These are phyloP conservation scores for Henckelia pumila DNA, from an alignment of 257 asterid genomes.

Conservation along the genomic window DNA sequence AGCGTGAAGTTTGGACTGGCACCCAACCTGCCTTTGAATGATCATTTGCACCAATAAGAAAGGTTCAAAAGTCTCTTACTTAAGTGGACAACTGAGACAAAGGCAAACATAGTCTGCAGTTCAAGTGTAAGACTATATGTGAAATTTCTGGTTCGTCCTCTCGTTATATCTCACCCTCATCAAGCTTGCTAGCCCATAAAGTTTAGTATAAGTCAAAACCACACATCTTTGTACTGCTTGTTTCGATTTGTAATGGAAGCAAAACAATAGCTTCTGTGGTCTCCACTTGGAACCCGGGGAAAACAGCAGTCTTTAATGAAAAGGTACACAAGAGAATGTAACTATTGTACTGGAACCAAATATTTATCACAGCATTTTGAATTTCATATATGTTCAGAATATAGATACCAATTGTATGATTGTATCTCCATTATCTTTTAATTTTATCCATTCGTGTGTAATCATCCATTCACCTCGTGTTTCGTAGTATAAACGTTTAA, in stretches of 20 bases:
- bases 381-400: too few species aligned
- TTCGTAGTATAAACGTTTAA: too few species aligned
- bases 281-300: not conserved
- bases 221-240: not conserved
- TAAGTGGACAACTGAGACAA: conserved; percentile 7
- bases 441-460: too few species aligned
- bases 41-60: conserved; percentile 2
- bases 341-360: not conserved
- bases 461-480: too few species aligned
- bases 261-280: not conserved
- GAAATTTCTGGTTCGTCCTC: not conserved
- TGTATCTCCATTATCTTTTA: too few species aligned
- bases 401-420: too few species aligned
- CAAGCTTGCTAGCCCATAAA: not conserved
- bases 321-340: not conserved
- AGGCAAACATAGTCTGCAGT: not conserved
- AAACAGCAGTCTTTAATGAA: not conserved
- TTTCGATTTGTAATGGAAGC: not conserved
- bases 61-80: conserved; percentile 1
- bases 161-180: not conserved
- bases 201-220: not conserved
- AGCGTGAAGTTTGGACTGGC: conserved; percentile 57
- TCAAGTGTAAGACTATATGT: not conserved
- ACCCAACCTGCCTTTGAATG: conserved; percentile 49
- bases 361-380: not conserved